phyloP scores from a whole-genome alignment of 176 grass and related monocot species.

The Carex pumila region DNA sequence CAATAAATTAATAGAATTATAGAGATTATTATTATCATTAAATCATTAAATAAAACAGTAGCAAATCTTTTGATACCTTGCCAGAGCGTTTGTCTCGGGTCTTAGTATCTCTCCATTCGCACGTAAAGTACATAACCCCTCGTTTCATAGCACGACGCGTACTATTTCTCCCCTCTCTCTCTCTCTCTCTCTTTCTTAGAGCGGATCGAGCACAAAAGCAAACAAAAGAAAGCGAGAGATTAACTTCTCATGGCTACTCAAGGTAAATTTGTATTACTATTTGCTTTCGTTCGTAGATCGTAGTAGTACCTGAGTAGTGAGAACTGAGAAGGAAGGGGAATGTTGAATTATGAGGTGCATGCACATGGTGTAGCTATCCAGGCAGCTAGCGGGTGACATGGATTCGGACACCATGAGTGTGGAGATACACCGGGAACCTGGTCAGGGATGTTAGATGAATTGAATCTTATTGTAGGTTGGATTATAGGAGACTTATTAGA shows the following conservation, averaged over 20 bases:
- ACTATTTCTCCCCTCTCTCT: not conserved
- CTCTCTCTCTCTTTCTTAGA: not conserved
- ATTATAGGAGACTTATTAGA: not conserved
- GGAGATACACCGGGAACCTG: not conserved
- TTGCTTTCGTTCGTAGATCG: not conserved
- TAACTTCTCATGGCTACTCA: conserved; percentile 26
- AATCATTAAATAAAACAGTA: not conserved
- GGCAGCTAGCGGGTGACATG: not conserved
- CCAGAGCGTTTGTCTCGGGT: not conserved
- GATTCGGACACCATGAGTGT: not conserved
- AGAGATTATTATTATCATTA: not conserved
- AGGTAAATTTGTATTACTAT: not conserved
- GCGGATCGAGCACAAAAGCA: not conserved
- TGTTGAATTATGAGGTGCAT: not conserved
- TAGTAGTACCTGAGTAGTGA: not conserved
- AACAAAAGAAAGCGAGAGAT: not conserved
- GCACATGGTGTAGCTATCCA: not conserved
- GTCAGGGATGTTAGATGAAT: not conserved
- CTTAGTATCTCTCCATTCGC: conserved; percentile 3
- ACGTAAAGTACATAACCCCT: conserved; percentile 15
- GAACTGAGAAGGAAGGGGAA: not conserved
- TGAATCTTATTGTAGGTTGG: not conserved
- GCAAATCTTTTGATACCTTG: conserved; percentile 1
- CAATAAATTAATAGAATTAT: conserved; percentile 1
- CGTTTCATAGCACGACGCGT: not conserved